Conservation (phyloP, 2,329 filamentous ascomycete genomes). For the Domatiomyces catenatus region DNA sequence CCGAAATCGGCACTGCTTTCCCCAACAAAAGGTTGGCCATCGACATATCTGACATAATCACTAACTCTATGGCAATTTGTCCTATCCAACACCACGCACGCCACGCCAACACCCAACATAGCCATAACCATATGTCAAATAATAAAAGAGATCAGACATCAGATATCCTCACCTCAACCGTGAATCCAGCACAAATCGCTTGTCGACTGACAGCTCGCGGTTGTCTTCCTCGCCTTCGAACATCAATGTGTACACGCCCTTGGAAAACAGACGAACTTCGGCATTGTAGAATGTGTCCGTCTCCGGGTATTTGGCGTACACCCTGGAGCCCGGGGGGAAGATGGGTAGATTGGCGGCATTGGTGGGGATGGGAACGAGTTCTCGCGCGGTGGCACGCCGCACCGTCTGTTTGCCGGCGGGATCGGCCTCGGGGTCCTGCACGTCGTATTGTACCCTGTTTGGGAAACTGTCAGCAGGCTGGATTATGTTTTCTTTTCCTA, state of each 20-base stretch:
- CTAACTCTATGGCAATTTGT: too few species aligned
- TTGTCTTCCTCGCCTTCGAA: slow-evolving; percentile 64
- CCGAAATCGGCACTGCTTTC: too few species aligned
- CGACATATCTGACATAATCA: too few species aligned
- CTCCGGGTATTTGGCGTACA: slow-evolving; percentile 65
- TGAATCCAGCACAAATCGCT: slow-evolving; percentile 63
- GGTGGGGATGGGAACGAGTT: slow-evolving; percentile 61
- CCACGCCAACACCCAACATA: background rate
- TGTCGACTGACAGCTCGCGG: slow-evolving; percentile 59
- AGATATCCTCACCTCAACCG: slow-evolving; percentile 26
- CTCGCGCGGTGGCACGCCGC: slow-evolving; percentile 53
- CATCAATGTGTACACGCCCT: slow-evolving; percentile 41
- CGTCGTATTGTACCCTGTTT: slow-evolving; percentile 11
- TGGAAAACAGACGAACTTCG: slow-evolving; percentile 52
- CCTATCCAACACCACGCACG: too few species aligned
- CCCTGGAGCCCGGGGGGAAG: slow-evolving; percentile 49
- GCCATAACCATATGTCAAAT: background rate
- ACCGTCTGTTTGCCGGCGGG: slow-evolving; percentile 13
- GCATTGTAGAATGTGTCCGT: slow-evolving; percentile 78
- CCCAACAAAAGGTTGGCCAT: too few species aligned
- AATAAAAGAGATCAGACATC: background rate
- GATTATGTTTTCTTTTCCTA: too few species aligned
- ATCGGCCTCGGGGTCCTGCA: slow-evolving; percentile 15
- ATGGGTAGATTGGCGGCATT: slow-evolving; percentile 45
- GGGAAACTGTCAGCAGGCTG: background rate